phyloP scores from a whole-genome alignment of 2,329 filamentous ascomycete genomes.

The Capronia americana region DNA sequence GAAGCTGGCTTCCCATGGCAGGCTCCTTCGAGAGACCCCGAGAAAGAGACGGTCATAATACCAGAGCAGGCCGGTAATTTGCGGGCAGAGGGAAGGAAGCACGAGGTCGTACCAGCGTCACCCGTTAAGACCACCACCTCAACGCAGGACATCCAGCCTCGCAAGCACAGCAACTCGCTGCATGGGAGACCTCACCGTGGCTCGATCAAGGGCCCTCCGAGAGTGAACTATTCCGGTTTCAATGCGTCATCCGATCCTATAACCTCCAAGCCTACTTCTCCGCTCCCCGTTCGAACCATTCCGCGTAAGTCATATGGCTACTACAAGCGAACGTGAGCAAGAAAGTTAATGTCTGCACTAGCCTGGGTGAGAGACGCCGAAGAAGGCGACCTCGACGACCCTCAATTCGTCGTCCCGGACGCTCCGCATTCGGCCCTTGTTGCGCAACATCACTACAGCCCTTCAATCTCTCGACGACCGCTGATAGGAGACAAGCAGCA shows the following conservation, averaged over 20 bases:
- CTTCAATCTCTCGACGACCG: constrained; percentile 43
- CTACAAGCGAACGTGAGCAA: neutral
- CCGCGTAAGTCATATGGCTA: constrained; percentile 24
- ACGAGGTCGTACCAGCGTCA: neutral
- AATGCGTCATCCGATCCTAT: constrained; percentile 9
- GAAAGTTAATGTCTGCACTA: constrained; percentile 9
- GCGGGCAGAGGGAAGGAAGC: neutral
- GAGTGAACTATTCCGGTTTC: constrained; percentile 6
- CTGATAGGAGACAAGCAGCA: constrained; percentile 27
- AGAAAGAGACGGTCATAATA: constrained; percentile 27
- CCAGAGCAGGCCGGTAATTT: neutral
- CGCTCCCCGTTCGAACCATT: constrained; percentile 34
- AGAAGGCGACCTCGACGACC: constrained; percentile 48
- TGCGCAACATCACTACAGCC: constrained; percentile 55
- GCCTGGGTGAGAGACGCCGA: constrained; percentile 54
- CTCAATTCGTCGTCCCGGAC: constrained; percentile 47
- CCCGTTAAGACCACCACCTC: constrained; percentile 9
- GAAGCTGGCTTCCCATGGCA: constrained; percentile 36
- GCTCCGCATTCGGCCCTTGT: constrained; percentile 49
- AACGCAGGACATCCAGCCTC: constrained; percentile 15
- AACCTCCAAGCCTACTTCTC: constrained; percentile 20
- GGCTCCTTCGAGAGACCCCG: constrained; percentile 30
- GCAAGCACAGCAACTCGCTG: constrained; percentile 16
- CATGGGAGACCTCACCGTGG: constrained; percentile 24
- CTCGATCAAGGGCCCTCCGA: constrained; percentile 22